A percentile compares a stretch with the other conserved stretches of the same genome.
These are phyloP conservation scores for Colletotrichum simmondsii DNA, from an alignment of 2,329 filamentous ascomycete species.

Conservation along the genomic window DNA sequence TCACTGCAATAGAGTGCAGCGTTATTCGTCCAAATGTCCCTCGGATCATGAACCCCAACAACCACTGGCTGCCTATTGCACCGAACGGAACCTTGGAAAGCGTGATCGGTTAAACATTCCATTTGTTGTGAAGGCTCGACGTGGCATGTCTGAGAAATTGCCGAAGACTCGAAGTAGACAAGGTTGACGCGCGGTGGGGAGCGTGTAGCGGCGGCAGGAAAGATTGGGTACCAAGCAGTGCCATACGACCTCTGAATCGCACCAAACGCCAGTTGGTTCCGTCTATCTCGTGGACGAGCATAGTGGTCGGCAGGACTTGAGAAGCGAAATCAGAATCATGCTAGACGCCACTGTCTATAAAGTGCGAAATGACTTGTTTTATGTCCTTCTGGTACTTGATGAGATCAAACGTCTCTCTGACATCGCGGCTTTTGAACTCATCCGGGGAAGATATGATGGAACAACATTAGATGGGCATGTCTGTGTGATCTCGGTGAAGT, in stretches of 20 bases:
- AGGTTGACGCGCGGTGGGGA: not conserved
- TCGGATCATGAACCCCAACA: not conserved
- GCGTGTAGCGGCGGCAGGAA: not conserved
- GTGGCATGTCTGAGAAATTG: not conserved
- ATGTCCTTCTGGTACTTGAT: not conserved
- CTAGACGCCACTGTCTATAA: not conserved
- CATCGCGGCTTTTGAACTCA: not conserved
- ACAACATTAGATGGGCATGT: not conserved
- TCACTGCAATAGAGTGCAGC: not conserved
- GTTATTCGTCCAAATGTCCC: not conserved
- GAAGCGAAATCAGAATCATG: not conserved
- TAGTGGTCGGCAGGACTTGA: not conserved
- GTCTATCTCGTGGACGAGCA: not conserved
- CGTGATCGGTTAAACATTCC: not conserved
- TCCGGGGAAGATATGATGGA: not conserved
- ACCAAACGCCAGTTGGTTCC: not conserved
- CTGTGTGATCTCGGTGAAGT: not conserved
- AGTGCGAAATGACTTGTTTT: not conserved
- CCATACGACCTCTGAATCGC: not conserved
- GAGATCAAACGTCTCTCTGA: not conserved
- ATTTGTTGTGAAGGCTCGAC: not conserved
- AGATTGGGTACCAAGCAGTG: not conserved
- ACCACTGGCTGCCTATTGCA: not conserved
- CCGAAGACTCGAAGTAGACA: not conserved
- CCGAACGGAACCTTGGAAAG: not conserved